Evolutionary conservation across 1,284 basidiomycete species (phyloP).

Genomic region (Ustilago xerochloae): DNA sequence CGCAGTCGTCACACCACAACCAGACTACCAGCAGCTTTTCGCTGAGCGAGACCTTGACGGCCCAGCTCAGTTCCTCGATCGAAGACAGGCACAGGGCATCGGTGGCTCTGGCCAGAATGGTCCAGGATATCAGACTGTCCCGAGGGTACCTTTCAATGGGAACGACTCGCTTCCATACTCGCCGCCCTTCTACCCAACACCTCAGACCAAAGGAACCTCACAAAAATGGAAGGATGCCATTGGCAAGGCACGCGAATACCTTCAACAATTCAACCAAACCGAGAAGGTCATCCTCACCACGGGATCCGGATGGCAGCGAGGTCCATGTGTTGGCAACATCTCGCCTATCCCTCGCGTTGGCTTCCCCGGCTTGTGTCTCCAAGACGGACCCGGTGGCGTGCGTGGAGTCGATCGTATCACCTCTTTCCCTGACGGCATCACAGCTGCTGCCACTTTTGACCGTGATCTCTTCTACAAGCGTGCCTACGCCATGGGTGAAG

Average conservation of each 20-base stretch:
- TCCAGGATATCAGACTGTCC: constrained; percentile 46
- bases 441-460: constrained; percentile 78
- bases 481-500: constrained; percentile 79
- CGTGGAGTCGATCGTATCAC: constrained; percentile 70
- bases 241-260: constrained; percentile 70
- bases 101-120: constrained; percentile 40
- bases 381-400: constrained; percentile 74
- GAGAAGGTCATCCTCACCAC: constrained; percentile 71
- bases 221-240: constrained; percentile 75
- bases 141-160: constrained; percentile 35
- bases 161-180: constrained; percentile 55
- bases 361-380: constrained; percentile 78
- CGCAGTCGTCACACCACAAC: constrained; percentile 18
- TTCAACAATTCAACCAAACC: constrained; percentile 69
- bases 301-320: constrained; percentile 56
- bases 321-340: constrained; percentile 62
- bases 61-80: constrained; percentile 18
- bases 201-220: constrained; percentile 39
- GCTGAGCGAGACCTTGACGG: constrained; percentile 14
- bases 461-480: constrained; percentile 78
- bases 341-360: constrained; percentile 72
- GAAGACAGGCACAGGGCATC: constrained; percentile 43
- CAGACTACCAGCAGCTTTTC: constrained; percentile 39
- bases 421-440: constrained; percentile 78
- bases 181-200: constrained; percentile 54